Conservation (phyloP, 169 alveolate species). For the Plasmodium knowlesi region DNA sequence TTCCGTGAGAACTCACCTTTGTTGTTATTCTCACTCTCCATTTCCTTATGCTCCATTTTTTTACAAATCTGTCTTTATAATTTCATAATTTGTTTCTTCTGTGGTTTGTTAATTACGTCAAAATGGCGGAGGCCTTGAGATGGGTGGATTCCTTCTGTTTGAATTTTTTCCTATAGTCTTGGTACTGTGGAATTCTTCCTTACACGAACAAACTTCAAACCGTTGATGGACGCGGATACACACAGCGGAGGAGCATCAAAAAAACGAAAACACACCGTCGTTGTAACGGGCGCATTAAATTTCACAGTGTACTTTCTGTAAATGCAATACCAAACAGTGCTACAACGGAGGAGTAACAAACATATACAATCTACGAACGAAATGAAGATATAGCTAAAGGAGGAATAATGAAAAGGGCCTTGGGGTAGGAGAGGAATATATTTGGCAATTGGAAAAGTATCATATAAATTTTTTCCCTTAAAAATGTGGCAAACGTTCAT, state of each 20-base stretch:
- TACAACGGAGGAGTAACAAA: not conserved
- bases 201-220: not conserved
- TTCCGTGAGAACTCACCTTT: slow-evolving; percentile 14
- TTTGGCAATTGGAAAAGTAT: not conserved
- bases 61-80: slow-evolving; percentile 22
- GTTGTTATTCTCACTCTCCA: slow-evolving; percentile 30
- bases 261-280: not conserved
- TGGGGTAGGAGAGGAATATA: not conserved
- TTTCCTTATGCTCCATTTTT: slow-evolving; percentile 73
- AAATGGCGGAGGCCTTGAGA: not conserved
- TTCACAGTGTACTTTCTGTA: not conserved
- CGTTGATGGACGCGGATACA: not conserved
- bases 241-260: not conserved
- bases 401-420: not conserved
- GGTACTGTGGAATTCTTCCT: not conserved
- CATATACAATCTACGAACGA: not conserved
- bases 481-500: not conserved
- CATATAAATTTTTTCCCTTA: not conserved
- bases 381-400: not conserved
- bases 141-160: not conserved
- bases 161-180: not conserved
- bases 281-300: not conserved
- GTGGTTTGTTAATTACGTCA: not conserved
- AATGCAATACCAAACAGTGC: not conserved
- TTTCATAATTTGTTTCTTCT: slow-evolving; percentile 61